These are phyloP conservation scores for Tolypocladium sp. DNA, from an alignment of 2,329 filamentous ascomycete genomes.

Conservation along the genomic window DNA sequence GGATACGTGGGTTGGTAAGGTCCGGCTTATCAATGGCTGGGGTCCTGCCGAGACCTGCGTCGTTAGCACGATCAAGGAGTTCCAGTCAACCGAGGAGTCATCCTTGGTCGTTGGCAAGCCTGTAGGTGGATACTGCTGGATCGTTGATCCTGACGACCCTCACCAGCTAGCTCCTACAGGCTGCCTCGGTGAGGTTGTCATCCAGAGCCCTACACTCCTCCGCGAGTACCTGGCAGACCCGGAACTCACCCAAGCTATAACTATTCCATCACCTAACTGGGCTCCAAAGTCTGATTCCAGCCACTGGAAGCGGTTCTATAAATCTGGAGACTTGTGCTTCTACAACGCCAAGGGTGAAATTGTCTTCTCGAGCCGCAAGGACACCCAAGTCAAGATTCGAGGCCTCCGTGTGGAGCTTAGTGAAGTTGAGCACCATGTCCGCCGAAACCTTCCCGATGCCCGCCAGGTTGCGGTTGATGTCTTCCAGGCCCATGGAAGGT, in stretches of 20 bases:
- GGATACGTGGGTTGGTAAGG: slow-evolving; percentile 3
- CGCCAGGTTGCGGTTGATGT: background rate
- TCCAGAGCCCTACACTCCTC: slow-evolving; percentile 4
- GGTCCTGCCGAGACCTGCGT: slow-evolving; percentile 6
- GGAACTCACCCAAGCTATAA: background rate
- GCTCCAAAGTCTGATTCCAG: background rate
- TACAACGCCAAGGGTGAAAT: slow-evolving; percentile 7
- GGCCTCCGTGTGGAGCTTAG: slow-evolving; percentile 10
- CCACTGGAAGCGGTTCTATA: slow-evolving; percentile 4
- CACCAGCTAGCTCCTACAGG: slow-evolving; percentile 2
- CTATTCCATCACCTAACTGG: background rate
- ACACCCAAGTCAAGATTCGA: slow-evolving; percentile 9
- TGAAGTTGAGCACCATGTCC: slow-evolving; percentile 6
- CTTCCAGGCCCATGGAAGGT: no score
- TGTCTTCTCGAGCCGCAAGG: slow-evolving; percentile 3
- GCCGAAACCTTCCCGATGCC: background rate
- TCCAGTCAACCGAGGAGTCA: background rate
- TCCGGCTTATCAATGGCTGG: slow-evolving; percentile 6
- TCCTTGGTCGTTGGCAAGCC: slow-evolving; percentile 1
- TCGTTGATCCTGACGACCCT: background rate
- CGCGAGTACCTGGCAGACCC: slow-evolving; percentile 4
- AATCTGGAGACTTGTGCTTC: slow-evolving; percentile 9
- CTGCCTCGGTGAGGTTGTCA: slow-evolving; percentile 5
- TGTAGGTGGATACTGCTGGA: slow-evolving; percentile 2
- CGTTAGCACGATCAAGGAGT: slow-evolving; percentile 1